phyloP scores from a whole-genome alignment of 805 yeast genomes.

The Kluyveromyces aestuarii region DNA sequence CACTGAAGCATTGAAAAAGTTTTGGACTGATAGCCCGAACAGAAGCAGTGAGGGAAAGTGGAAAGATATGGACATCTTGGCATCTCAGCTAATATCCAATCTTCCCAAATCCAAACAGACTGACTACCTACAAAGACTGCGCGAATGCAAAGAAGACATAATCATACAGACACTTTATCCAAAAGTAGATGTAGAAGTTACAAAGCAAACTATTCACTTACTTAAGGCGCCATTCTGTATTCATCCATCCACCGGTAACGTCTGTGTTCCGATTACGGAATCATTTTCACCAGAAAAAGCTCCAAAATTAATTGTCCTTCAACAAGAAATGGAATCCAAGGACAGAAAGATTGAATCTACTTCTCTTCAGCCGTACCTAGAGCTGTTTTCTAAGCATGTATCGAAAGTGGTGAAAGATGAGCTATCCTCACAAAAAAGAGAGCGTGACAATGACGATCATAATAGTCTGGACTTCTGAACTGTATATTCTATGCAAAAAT shows the following conservation, averaged over 20 bases:
- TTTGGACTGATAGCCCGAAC: slow-evolving; percentile 50
- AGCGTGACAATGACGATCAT: slow-evolving; percentile 26
- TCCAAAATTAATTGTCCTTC: slow-evolving; percentile 61
- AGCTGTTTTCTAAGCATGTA: slow-evolving; percentile 57
- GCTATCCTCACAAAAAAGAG: slow-evolving; percentile 29
- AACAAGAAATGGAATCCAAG: slow-evolving; percentile 51
- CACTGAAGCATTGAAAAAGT: slow-evolving; percentile 40
- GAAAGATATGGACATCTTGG: slow-evolving; percentile 57
- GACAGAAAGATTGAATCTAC: slow-evolving; percentile 45
- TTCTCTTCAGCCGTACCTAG: slow-evolving; percentile 60
- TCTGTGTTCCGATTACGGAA: slow-evolving; percentile 70
- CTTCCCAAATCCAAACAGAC: slow-evolving; percentile 15
- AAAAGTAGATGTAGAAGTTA: slow-evolving; percentile 85
- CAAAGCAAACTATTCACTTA: slow-evolving; percentile 82
- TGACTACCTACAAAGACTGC: slow-evolving; percentile 34
- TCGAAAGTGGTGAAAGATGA: slow-evolving; percentile 49
- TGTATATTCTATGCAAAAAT: not conserved
- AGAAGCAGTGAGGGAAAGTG: slow-evolving; percentile 60
- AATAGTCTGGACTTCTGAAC: not conserved
- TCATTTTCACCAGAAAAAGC: slow-evolving; percentile 68
- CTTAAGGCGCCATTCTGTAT: slow-evolving; percentile 94
- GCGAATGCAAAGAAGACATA: slow-evolving; percentile 75
- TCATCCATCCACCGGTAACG: slow-evolving; percentile 92
- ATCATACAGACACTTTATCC: slow-evolving; percentile 80
- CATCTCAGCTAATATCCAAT: slow-evolving; percentile 27